Base-by-base conservation (phyloP, 2,329 filamentous ascomycete species). In the Golovinomyces cichoracearum region DNA sequence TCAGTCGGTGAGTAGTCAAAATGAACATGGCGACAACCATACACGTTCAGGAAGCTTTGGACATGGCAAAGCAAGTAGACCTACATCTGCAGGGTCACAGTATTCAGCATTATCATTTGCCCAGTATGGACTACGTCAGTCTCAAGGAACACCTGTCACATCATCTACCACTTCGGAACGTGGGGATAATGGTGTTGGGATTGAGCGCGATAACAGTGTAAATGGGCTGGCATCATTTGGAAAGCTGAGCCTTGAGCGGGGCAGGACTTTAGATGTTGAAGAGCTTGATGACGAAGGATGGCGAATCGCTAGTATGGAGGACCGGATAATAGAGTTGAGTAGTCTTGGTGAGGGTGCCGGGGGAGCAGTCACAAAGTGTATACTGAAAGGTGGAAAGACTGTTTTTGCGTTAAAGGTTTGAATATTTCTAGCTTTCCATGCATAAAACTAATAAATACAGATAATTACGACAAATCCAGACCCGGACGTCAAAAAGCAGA, bases 381-480 rank as follows among this genome's bases (percentile, higher is more conserved):
- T 78, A 63, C 70, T 98, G 54, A 88, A 84, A 62, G 84, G 81
- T 35, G 86, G 85, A 52, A 93, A 92, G 66, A 94, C 84, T 0
- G 74, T 94, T 6, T 98, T 98, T 68, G 90, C 90, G 6, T 66
- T 98, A 48, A 98, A 98, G 78, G 88, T 93, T 65, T 55, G 67
- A 56, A 50, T 21, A 5, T 21, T 10, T 46, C 15, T 2, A 21
- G 6, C 17, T 6, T 44, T 33, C 10, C 19, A 5, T 17, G 23
- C 23, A 23, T 27, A 33, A 15, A 19, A 9, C 37, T 44, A 46
- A 45, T 22, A n/a, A 44, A 48, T 49, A 2, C 53, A 93, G 88
- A 81, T 98, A 60, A 98, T 98, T 61, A 98, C 90, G 2, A 94
- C 90, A 29, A 93, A 95, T 61, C 90, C 90, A 1, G 90, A 98